Evolutionary conservation across 208 protist species (phyloP).

Genomic region (Herpetomonas tarakana): DNA sequence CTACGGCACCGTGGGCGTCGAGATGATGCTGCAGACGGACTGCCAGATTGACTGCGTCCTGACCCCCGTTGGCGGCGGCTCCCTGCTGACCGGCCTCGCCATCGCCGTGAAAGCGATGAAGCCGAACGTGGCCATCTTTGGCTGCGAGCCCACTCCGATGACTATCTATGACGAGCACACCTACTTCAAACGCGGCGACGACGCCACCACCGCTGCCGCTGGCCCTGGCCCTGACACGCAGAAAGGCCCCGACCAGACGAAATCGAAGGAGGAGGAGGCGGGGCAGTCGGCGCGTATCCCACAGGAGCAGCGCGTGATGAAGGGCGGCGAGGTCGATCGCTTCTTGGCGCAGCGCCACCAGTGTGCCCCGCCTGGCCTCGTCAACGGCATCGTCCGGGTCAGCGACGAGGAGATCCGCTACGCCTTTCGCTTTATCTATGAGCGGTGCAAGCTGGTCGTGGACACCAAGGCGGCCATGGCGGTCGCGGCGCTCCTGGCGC

Average conservation of each 20-base stretch:
- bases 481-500: constrained; percentile 57
- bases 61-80: constrained; percentile 85
- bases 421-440: constrained; percentile 75
- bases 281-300: neutral
- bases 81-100: constrained; percentile 83
- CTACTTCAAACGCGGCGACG: constrained; percentile 39
- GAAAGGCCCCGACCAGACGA: neutral
- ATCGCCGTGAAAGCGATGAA: constrained; percentile 89
- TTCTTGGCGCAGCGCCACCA: neutral
- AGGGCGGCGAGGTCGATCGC: neutral
- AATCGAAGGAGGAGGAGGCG: neutral
- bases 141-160: constrained; percentile 57
- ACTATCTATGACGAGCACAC: constrained; percentile 20
- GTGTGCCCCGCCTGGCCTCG: constrained; percentile 14
- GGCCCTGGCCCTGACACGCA: neutral
- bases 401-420: constrained; percentile 43
- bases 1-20: constrained; percentile 83
- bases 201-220: neutral
- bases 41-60: constrained; percentile 82
- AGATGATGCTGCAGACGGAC: constrained; percentile 86
- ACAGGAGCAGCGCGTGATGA: neutral
- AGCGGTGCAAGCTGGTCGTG: constrained; percentile 78
- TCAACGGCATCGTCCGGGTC: constrained; percentile 64
- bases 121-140: constrained; percentile 85
- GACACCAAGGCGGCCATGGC: constrained; percentile 67